Percentiles rank a stretch among this genome's conserved stretches.
These are phyloP conservation scores for Pulveroboletus sp. DNA, from an alignment of 768 basidiomycete genomes.

Conservation along the genomic window DNA sequence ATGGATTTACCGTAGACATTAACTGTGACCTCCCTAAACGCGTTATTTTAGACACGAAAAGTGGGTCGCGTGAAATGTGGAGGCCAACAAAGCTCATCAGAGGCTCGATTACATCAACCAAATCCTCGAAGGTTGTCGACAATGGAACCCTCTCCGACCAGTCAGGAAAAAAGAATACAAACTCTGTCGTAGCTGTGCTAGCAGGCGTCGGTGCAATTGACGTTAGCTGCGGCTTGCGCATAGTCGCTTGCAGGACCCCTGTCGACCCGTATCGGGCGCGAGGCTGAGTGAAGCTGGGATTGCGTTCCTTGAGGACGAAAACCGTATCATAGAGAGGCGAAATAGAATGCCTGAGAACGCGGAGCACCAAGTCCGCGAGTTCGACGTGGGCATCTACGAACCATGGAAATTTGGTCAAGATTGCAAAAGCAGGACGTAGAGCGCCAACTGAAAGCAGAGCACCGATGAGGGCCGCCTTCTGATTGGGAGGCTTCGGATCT, in stretches of 20 bases:
- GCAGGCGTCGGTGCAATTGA: constrained; percentile 79
- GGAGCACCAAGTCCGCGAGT: constrained; percentile 82
- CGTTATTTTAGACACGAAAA: constrained; percentile 75
- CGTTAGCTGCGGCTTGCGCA: constrained; percentile 66
- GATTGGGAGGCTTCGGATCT: constrained; percentile 53
- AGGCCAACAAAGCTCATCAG: constrained; percentile 76
- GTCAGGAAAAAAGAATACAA: constrained; percentile 86
- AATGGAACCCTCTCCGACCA: constrained; percentile 73
- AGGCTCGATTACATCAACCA: constrained; percentile 73
- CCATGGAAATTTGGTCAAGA: constrained; percentile 84
- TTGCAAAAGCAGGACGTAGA: constrained; percentile 67
- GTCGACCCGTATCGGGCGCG: constrained; percentile 60
- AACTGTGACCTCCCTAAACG: constrained; percentile 71
- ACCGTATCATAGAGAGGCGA: constrained; percentile 56
- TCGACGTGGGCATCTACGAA: constrained; percentile 76
- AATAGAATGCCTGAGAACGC: constrained; percentile 67
- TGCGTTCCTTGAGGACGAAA: constrained; percentile 55
- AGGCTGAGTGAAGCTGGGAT: constrained; percentile 57
- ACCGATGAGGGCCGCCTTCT: constrained; percentile 73
- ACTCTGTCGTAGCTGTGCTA: constrained; percentile 66
- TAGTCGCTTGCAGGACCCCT: constrained; percentile 48
- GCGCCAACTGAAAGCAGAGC: constrained; percentile 88
- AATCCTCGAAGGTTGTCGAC: constrained; percentile 60
- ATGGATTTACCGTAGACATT: constrained; percentile 44
- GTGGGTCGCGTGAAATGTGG: constrained; percentile 73